A percentile compares a stretch with the other conserved stretches of the same genome.
Evolutionary conservation across 2,329 filamentous ascomycete genomes (phyloP).

Genomic region (Cercospora sp.): DNA sequence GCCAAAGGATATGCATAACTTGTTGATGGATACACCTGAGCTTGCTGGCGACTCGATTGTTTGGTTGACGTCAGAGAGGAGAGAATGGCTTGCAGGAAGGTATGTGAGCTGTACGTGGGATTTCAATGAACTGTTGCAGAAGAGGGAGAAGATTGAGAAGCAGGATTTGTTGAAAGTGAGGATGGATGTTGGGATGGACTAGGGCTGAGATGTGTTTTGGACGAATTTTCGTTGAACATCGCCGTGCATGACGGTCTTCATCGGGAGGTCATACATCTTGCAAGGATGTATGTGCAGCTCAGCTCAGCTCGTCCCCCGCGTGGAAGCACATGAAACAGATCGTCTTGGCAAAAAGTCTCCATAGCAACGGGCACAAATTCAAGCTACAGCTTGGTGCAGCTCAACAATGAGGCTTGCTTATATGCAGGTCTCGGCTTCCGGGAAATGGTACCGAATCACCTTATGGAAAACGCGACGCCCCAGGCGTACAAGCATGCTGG

Average conservation of each 20-base stretch:
- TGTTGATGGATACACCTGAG: constrained; percentile 35
- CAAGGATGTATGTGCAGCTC: background rate
- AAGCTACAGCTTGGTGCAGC: background rate
- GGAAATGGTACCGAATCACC: background rate
- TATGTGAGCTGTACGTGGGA: constrained; percentile 44
- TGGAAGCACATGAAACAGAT: background rate
- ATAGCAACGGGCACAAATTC: background rate
- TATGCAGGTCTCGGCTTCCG: background rate
- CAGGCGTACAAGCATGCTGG: background rate
- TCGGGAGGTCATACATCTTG: background rate
- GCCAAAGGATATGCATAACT: constrained; percentile 35
- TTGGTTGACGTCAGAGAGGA: constrained; percentile 39
- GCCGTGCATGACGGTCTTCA: background rate
- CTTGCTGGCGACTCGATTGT: constrained; percentile 39
- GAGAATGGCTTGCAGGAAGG: constrained; percentile 45
- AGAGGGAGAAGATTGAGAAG: constrained; percentile 40
- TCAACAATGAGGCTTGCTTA: background rate
- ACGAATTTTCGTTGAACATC: background rate
- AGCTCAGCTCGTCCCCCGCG: background rate
- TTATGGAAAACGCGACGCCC: background rate
- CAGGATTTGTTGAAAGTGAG: constrained; percentile 42
- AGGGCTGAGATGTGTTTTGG: background rate
- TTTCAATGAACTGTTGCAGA: constrained; percentile 42
- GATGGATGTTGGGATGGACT: constrained; percentile 28
- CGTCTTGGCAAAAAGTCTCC: constrained; percentile 5